Evolutionary conservation across 345 rosid genomes (phyloP), one percentile per base, ranked within the genome.

Genomic region (Jatropha curcas): DNA sequence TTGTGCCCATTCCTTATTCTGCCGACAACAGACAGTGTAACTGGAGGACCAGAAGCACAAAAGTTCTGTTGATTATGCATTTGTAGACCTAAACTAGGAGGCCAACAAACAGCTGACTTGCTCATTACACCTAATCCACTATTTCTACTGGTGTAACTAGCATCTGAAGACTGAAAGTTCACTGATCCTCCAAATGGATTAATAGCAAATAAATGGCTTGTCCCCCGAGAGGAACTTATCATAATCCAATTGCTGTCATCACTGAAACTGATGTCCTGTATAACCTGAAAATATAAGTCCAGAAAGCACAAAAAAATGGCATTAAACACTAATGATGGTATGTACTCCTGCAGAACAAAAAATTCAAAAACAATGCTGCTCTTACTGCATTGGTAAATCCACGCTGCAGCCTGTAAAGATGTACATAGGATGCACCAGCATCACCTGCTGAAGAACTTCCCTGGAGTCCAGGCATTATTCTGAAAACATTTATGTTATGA

Each of bases 331-430:
- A 61, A 61, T 24, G 39, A 51, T 25, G 30, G 34, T n/a, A 43
- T 8, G 33, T 27, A 12, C 58, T 28, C 70, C 50, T 7, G 24
- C 34, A 19, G 50, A 22, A 9, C 39, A 48, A 43, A 12, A 58
- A 67, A 20, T 50, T 11, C 53, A 50, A 37, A 27, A 48, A 62
- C 3, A 10, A 39, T 17, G 45, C 70, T 51, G 69, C 62, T 59
- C 93, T 85, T 89, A 92, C 99, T 24, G 98, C 99, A 82, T 92
- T 88, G 31, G 98, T 95, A 14, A 95, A 81, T 79, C 99, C 99
- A 71, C 99, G 97, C 69, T 92, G 98, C 72, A 95, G 88, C 87
- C 83, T 81, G 85, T 88, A 95, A 71, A 95, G 87, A 84, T 95
- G 98, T 25, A 81, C 80, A 76, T 80, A 87, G 50, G 98, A 78